phyloP scores from a whole-genome alignment of 768 basidiomycete genomes.

The Tulasnella sp. region DNA sequence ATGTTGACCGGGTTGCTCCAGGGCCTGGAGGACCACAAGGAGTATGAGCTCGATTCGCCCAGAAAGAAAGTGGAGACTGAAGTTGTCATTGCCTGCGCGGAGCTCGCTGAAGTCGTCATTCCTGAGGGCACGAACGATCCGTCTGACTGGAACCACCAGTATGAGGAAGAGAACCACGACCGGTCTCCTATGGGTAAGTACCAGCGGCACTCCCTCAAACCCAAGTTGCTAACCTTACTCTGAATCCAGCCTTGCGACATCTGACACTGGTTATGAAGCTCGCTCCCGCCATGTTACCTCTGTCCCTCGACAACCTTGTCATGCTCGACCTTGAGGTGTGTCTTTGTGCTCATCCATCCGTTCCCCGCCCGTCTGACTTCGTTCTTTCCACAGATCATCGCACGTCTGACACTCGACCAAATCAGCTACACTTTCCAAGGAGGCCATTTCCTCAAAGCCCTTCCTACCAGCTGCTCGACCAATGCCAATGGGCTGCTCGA shows the following conservation, averaged over 20 bases:
- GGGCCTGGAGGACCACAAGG: constrained; percentile 29
- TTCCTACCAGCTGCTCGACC: not conserved
- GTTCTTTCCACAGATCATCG: not conserved
- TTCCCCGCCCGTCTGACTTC: not conserved
- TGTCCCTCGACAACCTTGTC: not conserved
- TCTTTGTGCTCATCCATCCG: not conserved
- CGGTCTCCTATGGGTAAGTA: not conserved
- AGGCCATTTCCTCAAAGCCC: constrained; percentile 22
- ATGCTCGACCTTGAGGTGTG: constrained; percentile 25
- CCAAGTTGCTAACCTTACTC: no score
- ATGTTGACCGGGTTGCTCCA: constrained; percentile 29
- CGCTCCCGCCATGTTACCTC: not conserved
- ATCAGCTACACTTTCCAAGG: constrained; percentile 5
- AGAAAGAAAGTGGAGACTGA: not conserved
- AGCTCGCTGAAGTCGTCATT: not conserved
- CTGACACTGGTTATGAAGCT: no score
- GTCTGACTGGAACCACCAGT: constrained; percentile 18
- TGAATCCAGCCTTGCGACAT: no score
- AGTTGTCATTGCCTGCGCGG: not conserved
- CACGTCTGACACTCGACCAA: not conserved
- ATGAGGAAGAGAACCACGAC: not conserved
- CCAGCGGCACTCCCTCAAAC: no score
- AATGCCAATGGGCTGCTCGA: not conserved
- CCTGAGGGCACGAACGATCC: not conserved
- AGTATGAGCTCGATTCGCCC: not conserved